Evolutionary conservation across 2,329 filamentous ascomycete genomes (phyloP).

Genomic region (Endoconidiophora polonica): DNA sequence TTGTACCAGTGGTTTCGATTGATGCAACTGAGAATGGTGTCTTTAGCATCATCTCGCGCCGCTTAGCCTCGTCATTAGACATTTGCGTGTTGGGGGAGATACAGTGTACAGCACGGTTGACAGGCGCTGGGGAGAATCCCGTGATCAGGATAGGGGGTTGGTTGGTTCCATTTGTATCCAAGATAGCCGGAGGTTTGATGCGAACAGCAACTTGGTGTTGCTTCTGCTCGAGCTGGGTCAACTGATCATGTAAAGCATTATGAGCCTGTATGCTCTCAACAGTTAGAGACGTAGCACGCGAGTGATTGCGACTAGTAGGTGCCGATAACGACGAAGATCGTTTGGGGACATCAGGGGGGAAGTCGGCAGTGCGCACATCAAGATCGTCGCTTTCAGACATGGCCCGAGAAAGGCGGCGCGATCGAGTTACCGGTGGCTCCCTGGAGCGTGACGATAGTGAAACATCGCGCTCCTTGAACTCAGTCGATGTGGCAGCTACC

Average conservation of each 20-base stretch:
- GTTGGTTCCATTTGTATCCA: slow-evolving; percentile 13
- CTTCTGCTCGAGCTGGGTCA: slow-evolving; percentile 1
- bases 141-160: slow-evolving; percentile 1
- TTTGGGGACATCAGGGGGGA: slow-evolving; percentile 37
- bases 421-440: slow-evolving; percentile 1
- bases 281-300: slow-evolving; percentile 38
- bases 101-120: not conserved
- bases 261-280: slow-evolving; percentile 42
- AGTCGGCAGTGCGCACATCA: slow-evolving; percentile 42
- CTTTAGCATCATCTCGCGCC: slow-evolving; percentile 10
- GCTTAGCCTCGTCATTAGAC: slow-evolving; percentile 7
- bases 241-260: slow-evolving; percentile 22
- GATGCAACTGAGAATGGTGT: slow-evolving; percentile 45
- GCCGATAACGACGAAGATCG: slow-evolving; percentile 46
- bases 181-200: slow-evolving; percentile 18
- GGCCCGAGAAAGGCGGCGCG: slow-evolving; percentile 25
- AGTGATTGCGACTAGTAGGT: slow-evolving; percentile 41
- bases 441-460: not conserved
- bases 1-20: slow-evolving; percentile 45
- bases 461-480: not conserved
- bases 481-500: not conserved
- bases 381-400: slow-evolving; percentile 32
- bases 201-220: slow-evolving; percentile 7
- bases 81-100: slow-evolving; percentile 1
- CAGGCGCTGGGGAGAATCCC: slow-evolving; percentile 4